A percentile compares a stretch with the other conserved stretches of the same genome.
Conservation (phyloP, 805 yeast genomes). For the Zygotorulaspora florentina region DNA sequence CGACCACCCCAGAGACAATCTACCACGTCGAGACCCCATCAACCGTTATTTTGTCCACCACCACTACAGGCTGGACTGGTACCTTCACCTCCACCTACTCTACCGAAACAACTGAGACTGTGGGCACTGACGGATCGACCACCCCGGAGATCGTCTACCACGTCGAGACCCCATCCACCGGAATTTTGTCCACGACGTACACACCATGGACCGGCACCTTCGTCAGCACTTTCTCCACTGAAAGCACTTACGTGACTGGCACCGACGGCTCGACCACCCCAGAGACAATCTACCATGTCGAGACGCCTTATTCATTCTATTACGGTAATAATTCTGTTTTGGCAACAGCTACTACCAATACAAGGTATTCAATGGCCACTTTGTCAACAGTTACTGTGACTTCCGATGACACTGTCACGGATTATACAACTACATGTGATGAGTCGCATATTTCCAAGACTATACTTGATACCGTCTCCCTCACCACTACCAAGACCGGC, state of each 20-base stretch:
- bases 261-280: too few species aligned
- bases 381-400: too few species aligned
- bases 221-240: too few species aligned
- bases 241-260: too few species aligned
- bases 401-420: too few species aligned
- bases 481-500: too few species aligned
- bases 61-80: background rate
- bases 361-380: too few species aligned
- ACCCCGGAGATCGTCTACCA: constrained; percentile 15
- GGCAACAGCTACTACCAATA: too few species aligned
- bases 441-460: too few species aligned
- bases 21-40: background rate
- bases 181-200: background rate
- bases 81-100: background rate
- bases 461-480: too few species aligned
- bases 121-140: constrained; percentile 3
- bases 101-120: constrained; percentile 1
- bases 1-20: background rate
- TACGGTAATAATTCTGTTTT: background rate
- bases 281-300: constrained; percentile 15
- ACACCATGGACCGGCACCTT: constrained; percentile 6
- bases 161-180: constrained; percentile 12
- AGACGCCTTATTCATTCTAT: constrained; percentile 12
- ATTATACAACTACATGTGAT: too few species aligned
- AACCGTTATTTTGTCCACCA: background rate